Conservation (phyloP, 768 basidiomycete genomes). For the Mycena kentingensis region DNA sequence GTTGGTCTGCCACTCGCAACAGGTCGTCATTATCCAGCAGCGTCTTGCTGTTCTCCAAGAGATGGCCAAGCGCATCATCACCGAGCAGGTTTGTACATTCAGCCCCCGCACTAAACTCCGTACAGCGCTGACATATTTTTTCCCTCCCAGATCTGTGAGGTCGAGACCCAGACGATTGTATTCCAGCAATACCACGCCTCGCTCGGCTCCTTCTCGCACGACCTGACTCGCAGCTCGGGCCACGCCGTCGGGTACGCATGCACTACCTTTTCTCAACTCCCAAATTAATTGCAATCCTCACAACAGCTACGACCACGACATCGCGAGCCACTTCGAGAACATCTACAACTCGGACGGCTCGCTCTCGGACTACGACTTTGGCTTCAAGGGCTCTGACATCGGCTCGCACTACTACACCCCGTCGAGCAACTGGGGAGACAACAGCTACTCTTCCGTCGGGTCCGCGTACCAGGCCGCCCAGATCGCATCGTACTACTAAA, state of each 20-base stretch:
- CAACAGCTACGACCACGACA: constrained; percentile 43
- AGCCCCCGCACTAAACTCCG: background rate
- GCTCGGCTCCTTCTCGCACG: constrained; percentile 42
- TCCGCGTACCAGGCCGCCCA: constrained; percentile 38
- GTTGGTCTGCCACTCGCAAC: constrained; percentile 42
- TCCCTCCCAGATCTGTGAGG: constrained; percentile 51
- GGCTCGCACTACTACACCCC: constrained; percentile 42
- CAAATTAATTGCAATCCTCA: constrained; percentile 2
- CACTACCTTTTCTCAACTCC: background rate
- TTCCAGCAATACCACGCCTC: constrained; percentile 46
- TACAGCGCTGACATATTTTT: constrained; percentile 38
- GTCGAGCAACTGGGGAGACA: constrained; percentile 44
- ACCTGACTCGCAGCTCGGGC: constrained; percentile 41
- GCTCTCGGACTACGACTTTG: constrained; percentile 40
- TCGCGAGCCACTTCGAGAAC: constrained; percentile 36
- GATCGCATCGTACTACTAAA: constrained; percentile 26
- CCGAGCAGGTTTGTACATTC: background rate
- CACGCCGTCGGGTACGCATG: constrained; percentile 18
- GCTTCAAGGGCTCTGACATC: constrained; percentile 43
- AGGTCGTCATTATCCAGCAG: constrained; percentile 47
- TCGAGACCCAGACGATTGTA: constrained; percentile 50
- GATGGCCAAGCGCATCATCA: constrained; percentile 53
- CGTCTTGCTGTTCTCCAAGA: constrained; percentile 48
- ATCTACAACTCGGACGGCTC: constrained; percentile 41
- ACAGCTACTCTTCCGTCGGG: constrained; percentile 33